Evolutionary conservation across 768 basidiomycete species (phyloP).

Genomic region (Lactarius vividus): DNA sequence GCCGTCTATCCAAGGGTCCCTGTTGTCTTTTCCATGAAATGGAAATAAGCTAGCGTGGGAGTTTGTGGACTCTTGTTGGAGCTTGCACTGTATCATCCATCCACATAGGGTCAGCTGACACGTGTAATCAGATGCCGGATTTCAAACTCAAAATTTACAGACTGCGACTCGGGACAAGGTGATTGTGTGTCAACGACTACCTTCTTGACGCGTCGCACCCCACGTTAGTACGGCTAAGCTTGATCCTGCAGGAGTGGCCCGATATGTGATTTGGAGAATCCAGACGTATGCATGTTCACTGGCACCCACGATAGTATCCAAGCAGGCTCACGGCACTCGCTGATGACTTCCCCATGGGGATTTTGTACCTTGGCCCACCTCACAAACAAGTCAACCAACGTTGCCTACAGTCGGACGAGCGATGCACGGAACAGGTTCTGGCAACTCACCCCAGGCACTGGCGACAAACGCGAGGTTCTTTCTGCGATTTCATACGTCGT

Average conservation of each 20-base stretch:
- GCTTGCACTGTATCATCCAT: neutral
- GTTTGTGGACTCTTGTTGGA: neutral
- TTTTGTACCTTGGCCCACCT: neutral
- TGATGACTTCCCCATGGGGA: conserved; percentile 5
- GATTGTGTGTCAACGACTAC: no score
- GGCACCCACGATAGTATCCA: neutral
- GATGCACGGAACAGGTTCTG: neutral
- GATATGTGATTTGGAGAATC: neutral
- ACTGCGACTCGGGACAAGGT: neutral
- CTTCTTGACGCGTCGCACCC: neutral
- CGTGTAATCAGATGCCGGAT: neutral
- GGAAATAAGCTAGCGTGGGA: neutral
- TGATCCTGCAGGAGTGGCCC: neutral
- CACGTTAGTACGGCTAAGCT: neutral
- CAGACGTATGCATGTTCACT: neutral
- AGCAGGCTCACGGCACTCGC: neutral
- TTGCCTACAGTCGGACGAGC: neutral
- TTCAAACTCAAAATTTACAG: neutral
- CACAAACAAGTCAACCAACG: neutral
- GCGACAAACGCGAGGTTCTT: neutral
- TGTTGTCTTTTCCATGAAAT: neutral
- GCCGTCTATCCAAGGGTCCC: neutral
- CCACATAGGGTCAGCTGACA: neutral
- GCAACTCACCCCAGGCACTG: neutral
- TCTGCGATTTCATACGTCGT: neutral